Base-by-base conservation (phyloP, 2,329 filamentous ascomycete species). In the Trichoderma koningiopsis region DNA sequence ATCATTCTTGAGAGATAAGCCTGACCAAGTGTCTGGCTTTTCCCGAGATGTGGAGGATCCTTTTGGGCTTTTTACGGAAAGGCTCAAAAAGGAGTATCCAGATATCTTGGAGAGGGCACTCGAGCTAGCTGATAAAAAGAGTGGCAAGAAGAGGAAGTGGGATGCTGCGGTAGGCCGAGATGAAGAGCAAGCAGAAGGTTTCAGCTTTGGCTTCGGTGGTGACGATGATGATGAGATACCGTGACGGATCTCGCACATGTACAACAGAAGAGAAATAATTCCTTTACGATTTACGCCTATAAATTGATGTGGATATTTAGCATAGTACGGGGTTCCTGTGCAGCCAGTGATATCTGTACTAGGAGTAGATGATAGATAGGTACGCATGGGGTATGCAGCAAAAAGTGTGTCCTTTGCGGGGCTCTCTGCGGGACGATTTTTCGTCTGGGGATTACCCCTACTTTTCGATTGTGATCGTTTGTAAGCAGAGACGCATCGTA, bases 21-120 rank as follows among this genome's bases (percentile, higher is more conserved):
- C 91, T 2, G 91, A 95, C 70, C 94, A 97, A 76, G 90, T 97
- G 2, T 96, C 92, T 29, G 95, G 96, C 0, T 98, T 98, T 77
- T 87, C 86, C 60, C 88, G 88, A 37, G 86, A 89, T 16, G 85
- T 97, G 2, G 81, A 82, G 8, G 89, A 95, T 77, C 90, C 93
- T 0, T 96, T 91, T 78, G 84, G 85, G 7, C 82, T 94, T 4
- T 97, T 98, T 77, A 84, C 91, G 4, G 85, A 90, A 67, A 86
- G 90, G 43, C 85, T 98, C 77, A 79, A 81, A 64, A 83, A 86
- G 64, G 78, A 83, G 31, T 84, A 92, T 73, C 91, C 93, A 0
- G 87, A 89, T 0, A 77, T 94, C n/a, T 80, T 95, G 29, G 84
- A 89, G 55, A 84, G 88, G 71, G 91, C 89, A 0, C 77, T 94